Evolutionary conservation across 768 basidiomycete genomes (phyloP).

Genomic region (Grammothele lineata): DNA sequence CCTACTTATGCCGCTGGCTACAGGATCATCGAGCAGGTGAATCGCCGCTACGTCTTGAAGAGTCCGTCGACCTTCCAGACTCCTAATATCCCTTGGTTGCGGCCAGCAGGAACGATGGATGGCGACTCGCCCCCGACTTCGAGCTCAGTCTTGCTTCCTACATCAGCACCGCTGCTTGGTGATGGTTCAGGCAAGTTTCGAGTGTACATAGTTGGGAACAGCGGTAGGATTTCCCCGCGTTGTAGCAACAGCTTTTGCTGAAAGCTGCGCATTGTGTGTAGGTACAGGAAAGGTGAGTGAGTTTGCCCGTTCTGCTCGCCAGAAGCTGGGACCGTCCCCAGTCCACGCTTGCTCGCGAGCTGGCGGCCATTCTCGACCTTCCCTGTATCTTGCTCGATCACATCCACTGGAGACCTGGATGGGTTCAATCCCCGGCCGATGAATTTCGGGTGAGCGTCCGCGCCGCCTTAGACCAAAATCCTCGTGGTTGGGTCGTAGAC

Average conservation of each 20-base stretch:
- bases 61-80: too few relatives aligned
- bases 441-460: constrained; percentile 15
- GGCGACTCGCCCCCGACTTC: too few relatives aligned
- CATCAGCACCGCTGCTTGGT: constrained; percentile 32
- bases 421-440: constrained; percentile 29
- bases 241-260: background rate
- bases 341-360: constrained; percentile 44
- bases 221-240: constrained; percentile 33
- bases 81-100: too few relatives aligned
- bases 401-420: constrained; percentile 47
- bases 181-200: constrained; percentile 44
- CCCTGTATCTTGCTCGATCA: constrained; percentile 45
- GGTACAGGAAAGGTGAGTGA: constrained; percentile 38
- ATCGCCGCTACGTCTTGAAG: too few relatives aligned
- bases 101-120: too few relatives aligned
- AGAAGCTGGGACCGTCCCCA: constrained; percentile 18
- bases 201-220: constrained; percentile 48
- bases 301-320: background rate
- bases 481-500: constrained; percentile 21
- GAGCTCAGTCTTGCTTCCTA: too few relatives aligned
- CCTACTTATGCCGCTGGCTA: too few relatives aligned
- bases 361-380: constrained; percentile 41
- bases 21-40: too few relatives aligned
- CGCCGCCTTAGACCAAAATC: constrained; percentile 4
- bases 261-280: background rate